A percentile compares a stretch with the other conserved stretches of the same genome.
phyloP scores from a whole-genome alignment of 75 land plant genomes.

The Pseudotsuga menziesii region DNA sequence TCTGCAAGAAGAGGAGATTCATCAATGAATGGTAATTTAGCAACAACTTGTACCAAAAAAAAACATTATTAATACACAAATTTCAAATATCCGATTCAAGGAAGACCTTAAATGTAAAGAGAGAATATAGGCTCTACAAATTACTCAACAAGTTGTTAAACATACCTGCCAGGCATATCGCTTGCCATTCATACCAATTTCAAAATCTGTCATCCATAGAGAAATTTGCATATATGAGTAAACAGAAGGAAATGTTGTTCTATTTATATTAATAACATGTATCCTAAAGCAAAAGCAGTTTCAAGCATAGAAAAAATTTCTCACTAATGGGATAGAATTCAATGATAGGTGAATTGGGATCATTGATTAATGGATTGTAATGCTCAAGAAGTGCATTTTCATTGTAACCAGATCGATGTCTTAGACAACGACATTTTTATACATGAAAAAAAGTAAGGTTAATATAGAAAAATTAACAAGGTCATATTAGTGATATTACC shows the following conservation, averaged over 20 bases:
- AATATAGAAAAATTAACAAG: neutral
- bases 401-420: slow-evolving; percentile 10
- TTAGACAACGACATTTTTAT: neutral
- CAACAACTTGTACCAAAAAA: no score
- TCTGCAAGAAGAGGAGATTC: no score
- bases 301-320: neutral
- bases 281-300: neutral
- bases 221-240: neutral
- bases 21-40: no score
- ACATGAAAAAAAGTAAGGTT: neutral
- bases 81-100: neutral
- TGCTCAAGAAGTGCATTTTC: slow-evolving; percentile 27
- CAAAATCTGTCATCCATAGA: slow-evolving; percentile 33
- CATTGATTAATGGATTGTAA: slow-evolving; percentile 22
- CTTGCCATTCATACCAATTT: slow-evolving; percentile 45
- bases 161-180: slow-evolving; percentile 49
- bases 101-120: neutral
- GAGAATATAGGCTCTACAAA: neutral
- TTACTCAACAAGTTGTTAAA: neutral
- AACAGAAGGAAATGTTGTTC: neutral
- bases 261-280: neutral
- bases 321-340: slow-evolving; percentile 40
- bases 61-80: no score
- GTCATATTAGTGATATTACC: slow-evolving; percentile 13
- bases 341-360: slow-evolving; percentile 21